Conservation (phyloP, 129 eudicot species). For the Flaveria linearis region DNA sequence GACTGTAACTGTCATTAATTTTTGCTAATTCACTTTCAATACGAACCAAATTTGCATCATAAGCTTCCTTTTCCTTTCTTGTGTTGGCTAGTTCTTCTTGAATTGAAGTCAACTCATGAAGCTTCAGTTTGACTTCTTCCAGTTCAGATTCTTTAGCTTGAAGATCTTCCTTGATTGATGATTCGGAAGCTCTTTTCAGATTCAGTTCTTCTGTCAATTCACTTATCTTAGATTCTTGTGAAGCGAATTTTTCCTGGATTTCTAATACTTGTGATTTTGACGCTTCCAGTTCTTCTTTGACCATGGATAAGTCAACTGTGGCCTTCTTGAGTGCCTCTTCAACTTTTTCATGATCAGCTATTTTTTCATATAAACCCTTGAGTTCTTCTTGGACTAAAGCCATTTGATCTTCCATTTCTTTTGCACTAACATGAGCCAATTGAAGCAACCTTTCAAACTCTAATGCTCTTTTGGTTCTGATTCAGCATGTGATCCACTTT, state of each 20-base stretch:
- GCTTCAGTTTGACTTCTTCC: conserved; percentile 56
- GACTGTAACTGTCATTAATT: conserved; percentile 55
- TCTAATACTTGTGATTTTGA: conserved; percentile 55
- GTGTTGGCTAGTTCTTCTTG: conserved; percentile 56
- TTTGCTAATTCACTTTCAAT: conserved; percentile 26
- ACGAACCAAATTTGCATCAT: no score
- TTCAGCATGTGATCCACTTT: conserved; percentile 80
- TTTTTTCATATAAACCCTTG: conserved; percentile 58
- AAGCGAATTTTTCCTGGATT: conserved; percentile 46
- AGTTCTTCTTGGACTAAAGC: conserved; percentile 64
- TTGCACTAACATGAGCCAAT: conserved; percentile 65
- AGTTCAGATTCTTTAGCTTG: conserved; percentile 55
- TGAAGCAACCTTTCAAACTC: conserved; percentile 76
- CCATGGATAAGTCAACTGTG: conserved; percentile 48
- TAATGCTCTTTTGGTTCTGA: conserved; percentile 65
- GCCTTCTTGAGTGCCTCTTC: conserved; percentile 67
- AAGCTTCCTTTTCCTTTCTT: conserved; percentile 45
- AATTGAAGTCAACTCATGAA: conserved; percentile 35
- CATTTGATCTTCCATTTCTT: conserved; percentile 75
- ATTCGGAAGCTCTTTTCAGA: conserved; percentile 49
- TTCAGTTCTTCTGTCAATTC: conserved; percentile 62
- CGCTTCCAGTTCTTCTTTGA: conserved; percentile 57
- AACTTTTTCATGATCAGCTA: conserved; percentile 64
- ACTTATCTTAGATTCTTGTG: conserved; percentile 49
- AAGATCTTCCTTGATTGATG: conserved; percentile 50